phyloP scores from a whole-genome alignment of 163 green algal genomes.

The Coccomyxa subellipsoidea region DNA sequence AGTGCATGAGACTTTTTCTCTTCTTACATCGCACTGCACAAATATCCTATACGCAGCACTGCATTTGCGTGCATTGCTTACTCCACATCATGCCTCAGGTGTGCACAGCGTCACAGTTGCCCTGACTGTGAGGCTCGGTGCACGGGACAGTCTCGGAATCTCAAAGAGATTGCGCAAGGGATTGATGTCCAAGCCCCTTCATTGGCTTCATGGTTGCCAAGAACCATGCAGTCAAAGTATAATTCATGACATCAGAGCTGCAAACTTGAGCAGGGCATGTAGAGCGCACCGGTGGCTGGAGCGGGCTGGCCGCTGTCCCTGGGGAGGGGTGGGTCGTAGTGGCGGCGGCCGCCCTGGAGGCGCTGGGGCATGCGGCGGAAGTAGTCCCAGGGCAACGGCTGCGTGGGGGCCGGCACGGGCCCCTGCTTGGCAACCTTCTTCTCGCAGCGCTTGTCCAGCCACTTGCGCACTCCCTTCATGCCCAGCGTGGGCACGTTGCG shows the following conservation, averaged over 20 bases:
- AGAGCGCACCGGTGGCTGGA: background rate
- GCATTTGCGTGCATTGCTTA: background rate
- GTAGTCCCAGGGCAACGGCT: constrained; percentile 9
- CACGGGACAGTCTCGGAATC: too few relatives aligned
- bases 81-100: too few relatives aligned
- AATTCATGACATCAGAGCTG: background rate
- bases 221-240: too few relatives aligned
- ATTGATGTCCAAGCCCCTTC: too few relatives aligned
- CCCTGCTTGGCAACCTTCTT: constrained; percentile 6
- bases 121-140: too few relatives aligned
- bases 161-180: too few relatives aligned
- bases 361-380: constrained; percentile 7
- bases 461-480: background rate
- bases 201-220: too few relatives aligned
- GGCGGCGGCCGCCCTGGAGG: background rate
- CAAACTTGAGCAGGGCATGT: background rate
- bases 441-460: constrained; percentile 14
- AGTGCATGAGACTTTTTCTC: background rate
- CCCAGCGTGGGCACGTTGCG: constrained; percentile 8
- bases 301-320: background rate
- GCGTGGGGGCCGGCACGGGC: background rate
- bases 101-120: too few relatives aligned
- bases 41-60: background rate
- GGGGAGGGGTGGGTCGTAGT: background rate
- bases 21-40: background rate